Base-by-base conservation (phyloP, 306 rosid genomes). In the Fragaria ananassa region DNA sequence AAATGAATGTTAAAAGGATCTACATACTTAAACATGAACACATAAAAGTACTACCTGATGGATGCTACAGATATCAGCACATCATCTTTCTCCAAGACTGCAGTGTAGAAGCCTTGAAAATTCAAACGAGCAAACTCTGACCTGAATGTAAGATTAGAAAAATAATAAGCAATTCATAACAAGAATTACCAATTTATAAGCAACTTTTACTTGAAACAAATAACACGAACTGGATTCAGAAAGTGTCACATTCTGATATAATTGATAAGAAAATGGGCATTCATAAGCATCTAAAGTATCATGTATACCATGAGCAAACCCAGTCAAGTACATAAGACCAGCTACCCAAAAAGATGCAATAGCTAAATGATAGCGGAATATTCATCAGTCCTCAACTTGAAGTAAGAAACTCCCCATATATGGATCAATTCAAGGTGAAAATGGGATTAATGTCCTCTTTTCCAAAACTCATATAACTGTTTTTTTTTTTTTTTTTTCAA, bases 41-140 rank as follows among this genome's bases (percentile, higher is more conserved):
- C 18, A 63, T 6, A 34, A 2, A 35, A 21, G 44, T 74, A 68
- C 45, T 80, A 95, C 99, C 99, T 92, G 92, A 95, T 83, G 63
- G 92, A 95, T 79, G 99, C 99, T 75, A 86, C 98, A 79, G 93
- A 88, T 77, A 91, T 76, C 65, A 95, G 74, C 70, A 88, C 98
- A 81, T 95, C 99, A 51, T 89, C 89, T 86, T 92, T 90, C 87
- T 92, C 98, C 86, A 95, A 79, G 66, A 95, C 91, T 83, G 90
- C 84, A 2, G 98, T 74, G 84, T 95, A 91, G 87, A 95, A 95
- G 72, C 98, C 99, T 87, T 88, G 91, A 85, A 90, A 95, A 82
- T 95, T 87, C 80, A 95, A 85, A 51, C 99, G 97, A 44, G 90
- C 90, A 87, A 95, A 95, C 58, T 88, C 92, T 70, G 99, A 95